Base-by-base conservation (phyloP, 2,329 filamentous ascomycete genomes). In the Calonectria pauciramosa region DNA sequence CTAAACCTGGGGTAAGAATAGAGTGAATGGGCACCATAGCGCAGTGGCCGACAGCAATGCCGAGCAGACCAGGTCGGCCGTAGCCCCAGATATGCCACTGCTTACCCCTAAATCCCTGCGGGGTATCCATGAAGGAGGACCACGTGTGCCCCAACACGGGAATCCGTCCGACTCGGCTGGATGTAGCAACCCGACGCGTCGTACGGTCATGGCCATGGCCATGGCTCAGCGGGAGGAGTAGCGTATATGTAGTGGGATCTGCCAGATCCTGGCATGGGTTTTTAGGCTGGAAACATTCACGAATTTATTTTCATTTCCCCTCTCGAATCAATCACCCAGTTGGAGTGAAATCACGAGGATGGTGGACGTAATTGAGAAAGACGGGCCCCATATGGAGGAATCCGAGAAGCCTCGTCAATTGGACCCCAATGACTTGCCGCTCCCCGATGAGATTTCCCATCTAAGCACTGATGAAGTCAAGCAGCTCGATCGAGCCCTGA, bases 381-480 rank as follows among this genome's bases (percentile, higher is more conserved):
- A 72, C 7, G 56, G 36, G 9, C 52, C 64, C 14, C 64, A 64
- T 2, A 44, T 68, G 41, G 70, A 72, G 54, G 70, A 72, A 56
- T 34, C 64, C 9, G 70, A 72, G 64, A 72, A 72, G 36, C 70
- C 64, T 72, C 70, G 65, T 13, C 70, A 64, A 14, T 44, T 72
- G 34, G 64, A 68, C 16, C 70, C 70, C 26, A 51, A 63, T 13
- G 54, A 72, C 23, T 34, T 72, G 14, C 70, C 70, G 9, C 64
- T 72, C 9, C 70, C 70, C 14, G 44, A 68, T 13, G 70, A 68
- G n/a, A 23, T 72, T 28, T 34, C 34, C 7, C 54, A 68, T 52
- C 38, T 72, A 14, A 68, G 47, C 54, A 51, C 41, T 20, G 54
- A 68, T 23, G 70, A 72, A n/a, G 28, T 68, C 32, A 32, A 54